A percentile compares a stretch with the other conserved stretches of the same genome.
Conservation (phyloP, 2,329 filamentous ascomycete genomes). For the Aureobasidium musti region DNA sequence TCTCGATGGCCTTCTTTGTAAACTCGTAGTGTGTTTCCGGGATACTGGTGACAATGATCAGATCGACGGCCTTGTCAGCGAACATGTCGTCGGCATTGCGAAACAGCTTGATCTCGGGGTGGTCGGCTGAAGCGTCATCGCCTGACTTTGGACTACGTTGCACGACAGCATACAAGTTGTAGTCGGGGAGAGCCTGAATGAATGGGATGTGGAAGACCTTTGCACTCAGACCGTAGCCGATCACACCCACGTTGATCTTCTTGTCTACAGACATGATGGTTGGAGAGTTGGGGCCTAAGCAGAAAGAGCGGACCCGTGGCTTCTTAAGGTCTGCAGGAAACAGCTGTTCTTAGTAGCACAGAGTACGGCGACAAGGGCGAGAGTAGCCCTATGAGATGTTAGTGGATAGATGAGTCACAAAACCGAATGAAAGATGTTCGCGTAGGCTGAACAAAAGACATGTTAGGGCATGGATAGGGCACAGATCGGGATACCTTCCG, state of each 20-base stretch:
- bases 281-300: background rate
- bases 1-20: slow-evolving; percentile 64
- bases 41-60: slow-evolving; percentile 71
- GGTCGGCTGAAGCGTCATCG: slow-evolving; percentile 68
- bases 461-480: background rate
- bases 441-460: background rate
- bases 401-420: background rate
- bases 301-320: background rate
- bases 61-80: slow-evolving; percentile 64
- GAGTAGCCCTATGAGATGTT: background rate
- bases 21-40: slow-evolving; percentile 70
- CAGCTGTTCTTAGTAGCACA: background rate
- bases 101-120: slow-evolving; percentile 66
- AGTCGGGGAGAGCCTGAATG: slow-evolving; percentile 61
- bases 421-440: background rate
- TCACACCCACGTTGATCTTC: slow-evolving; percentile 58
- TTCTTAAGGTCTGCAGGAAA: background rate
- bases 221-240: slow-evolving; percentile 65
- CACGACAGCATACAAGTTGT: slow-evolving; percentile 73
- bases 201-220: slow-evolving; percentile 86
- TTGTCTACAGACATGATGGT: slow-evolving; percentile 31
- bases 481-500: slow-evolving; percentile 14
- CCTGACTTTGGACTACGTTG: slow-evolving; percentile 67
- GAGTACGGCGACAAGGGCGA: background rate
- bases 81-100: slow-evolving; percentile 63